A percentile compares a stretch with the other conserved stretches of the same genome.
Conservation (phyloP, 345 rosid genomes). For the Hevea brasiliensis region DNA sequence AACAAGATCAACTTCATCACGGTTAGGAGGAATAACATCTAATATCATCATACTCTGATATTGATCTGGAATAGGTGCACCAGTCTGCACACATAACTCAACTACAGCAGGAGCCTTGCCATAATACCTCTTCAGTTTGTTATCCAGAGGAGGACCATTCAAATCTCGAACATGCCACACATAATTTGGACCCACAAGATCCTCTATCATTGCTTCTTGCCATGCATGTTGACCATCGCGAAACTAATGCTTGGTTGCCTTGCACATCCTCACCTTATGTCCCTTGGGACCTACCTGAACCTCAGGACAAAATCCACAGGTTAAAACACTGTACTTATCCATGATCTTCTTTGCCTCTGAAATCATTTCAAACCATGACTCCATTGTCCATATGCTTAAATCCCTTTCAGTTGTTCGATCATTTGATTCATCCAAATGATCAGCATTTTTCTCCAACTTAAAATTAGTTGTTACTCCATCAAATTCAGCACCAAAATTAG, state of each 20-base stretch:
- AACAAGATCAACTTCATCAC: conserved; percentile 69
- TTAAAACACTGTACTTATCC: conserved; percentile 69
- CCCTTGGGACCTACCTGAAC: conserved; percentile 94
- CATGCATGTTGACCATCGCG: conserved; percentile 82
- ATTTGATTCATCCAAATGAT: conserved; percentile 6
- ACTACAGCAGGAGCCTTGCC: conserved; percentile 88
- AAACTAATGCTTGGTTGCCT: conserved; percentile 75
- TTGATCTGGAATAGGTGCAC: conserved; percentile 67
- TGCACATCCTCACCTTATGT: conserved; percentile 84
- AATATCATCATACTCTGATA: conserved; percentile 84
- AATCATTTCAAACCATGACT: conserved; percentile 68
- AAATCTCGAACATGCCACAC: conserved; percentile 80
- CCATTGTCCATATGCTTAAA: conserved; percentile 51
- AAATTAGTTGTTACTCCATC: conserved; percentile 15
- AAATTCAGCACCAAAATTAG: conserved; percentile 9
- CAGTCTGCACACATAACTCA: conserved; percentile 74
- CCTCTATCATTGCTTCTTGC: conserved; percentile 84
- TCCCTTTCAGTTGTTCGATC: conserved; percentile 33
- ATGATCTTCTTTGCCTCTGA: conserved; percentile 58
- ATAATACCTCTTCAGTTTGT: conserved; percentile 66
- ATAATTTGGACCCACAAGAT: conserved; percentile 71
- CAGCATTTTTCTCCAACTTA: conserved; percentile 7
- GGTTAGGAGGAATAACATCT: conserved; percentile 73
- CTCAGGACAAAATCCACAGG: conserved; percentile 81
- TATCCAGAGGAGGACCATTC: conserved; percentile 50